Evolutionary conservation across 108 stramenopile genomes (phyloP), one percentile per base, ranked within the genome.

Genomic region (Phaeodactylum tricornutum): DNA sequence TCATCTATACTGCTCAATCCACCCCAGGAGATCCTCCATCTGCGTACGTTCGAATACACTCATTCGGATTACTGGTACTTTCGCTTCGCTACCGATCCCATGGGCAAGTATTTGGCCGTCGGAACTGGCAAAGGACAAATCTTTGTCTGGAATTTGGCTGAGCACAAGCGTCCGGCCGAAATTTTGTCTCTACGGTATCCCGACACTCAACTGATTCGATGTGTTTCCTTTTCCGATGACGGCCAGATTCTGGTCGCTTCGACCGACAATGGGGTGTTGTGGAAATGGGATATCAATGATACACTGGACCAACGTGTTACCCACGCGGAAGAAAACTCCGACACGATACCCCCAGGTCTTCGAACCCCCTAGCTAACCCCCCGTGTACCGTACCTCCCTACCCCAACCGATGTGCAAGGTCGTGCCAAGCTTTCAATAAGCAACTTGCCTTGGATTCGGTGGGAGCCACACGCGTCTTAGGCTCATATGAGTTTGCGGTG

Each of bases 61-160:
- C 63, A 65, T 66, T 67, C 72, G 26, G 53, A 65, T 19, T 57
- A 62, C 23, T 89, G 81, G 81, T 85, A 61, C 55, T 54, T 87
- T 38, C 67, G 81, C 21, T 84, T 87, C 71, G 67, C 64, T 23
- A 59, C 66, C 9, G 57, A 71, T 49, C 55, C 52, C 14, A 29
- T 48, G 23, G 49, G 66, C 35, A 43, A 43, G 19, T 28, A 67
- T 32, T 51, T 93, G 37, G 87, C 81, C 2, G 55, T 67, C 34
- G 92, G 92, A 15, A 90, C 85, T 52, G 51, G 47, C 14, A 38
- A 47, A 15, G 92, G 84, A 0, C 64, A 78, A 42, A 49, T 94
- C 1, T 50, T 65, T 53, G 49, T 94, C n/a, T 94, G 77, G 77
- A 59, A 74, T 36, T 37, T 47, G 27, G 43, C 29, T 36, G 4